Conservation (phyloP, 345 rosid genomes). For the Euphorbia lathyris region DNA sequence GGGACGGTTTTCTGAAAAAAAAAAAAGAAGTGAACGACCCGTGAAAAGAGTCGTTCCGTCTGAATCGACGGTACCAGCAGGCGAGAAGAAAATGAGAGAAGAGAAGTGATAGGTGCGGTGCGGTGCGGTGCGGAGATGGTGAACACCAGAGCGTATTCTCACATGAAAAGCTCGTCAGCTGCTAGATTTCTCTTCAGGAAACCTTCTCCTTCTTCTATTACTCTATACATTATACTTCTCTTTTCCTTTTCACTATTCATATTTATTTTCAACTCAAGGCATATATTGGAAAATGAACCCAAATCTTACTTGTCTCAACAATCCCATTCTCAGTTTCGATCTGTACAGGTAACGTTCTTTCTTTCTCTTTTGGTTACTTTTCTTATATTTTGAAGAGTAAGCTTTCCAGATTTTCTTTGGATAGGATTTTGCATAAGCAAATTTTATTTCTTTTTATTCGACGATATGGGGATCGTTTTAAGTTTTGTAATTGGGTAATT, state of each 20-base stretch:
- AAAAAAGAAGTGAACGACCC: too few relatives aligned
- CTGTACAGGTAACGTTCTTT: constrained; percentile 21
- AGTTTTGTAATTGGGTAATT: not conserved
- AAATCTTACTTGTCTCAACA: constrained; percentile 15
- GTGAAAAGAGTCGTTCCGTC: too few relatives aligned
- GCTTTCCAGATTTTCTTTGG: not conserved
- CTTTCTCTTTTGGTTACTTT: too few relatives aligned
- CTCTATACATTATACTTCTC: constrained; percentile 32
- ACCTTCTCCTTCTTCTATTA: constrained; percentile 19
- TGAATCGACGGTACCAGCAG: too few relatives aligned
- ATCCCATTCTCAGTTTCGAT: constrained; percentile 19
- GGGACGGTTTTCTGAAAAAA: too few relatives aligned
- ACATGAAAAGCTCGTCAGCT: constrained; percentile 17
- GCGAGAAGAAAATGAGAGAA: not conserved
- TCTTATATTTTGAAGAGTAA: not conserved
- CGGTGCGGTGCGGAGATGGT: constrained; percentile 33
- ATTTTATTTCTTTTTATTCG: not conserved
- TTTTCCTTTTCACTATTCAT: constrained; percentile 32
- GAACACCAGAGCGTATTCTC: constrained; percentile 22
- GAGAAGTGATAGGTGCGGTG: not conserved
- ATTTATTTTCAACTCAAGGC: constrained; percentile 25
- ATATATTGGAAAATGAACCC: constrained; percentile 37
- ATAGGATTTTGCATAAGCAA: not conserved
- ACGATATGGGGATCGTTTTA: not conserved
- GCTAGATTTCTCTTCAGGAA: constrained; percentile 23